Evolutionary conservation across 2,329 filamentous ascomycete genomes (phyloP).

Genomic region (Volutella citrinella): DNA sequence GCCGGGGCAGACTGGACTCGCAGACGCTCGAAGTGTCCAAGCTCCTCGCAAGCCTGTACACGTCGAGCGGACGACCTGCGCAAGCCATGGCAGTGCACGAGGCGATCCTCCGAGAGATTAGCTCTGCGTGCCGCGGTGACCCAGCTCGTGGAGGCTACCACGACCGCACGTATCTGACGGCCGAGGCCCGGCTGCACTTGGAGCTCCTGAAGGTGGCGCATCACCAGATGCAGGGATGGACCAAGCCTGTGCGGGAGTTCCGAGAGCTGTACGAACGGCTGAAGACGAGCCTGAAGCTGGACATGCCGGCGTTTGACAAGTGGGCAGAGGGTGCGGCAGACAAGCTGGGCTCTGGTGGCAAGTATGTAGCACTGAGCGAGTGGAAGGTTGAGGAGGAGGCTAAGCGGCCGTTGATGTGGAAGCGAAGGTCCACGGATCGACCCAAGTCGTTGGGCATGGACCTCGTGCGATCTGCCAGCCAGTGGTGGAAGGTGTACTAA

Average conservation of each 20-base stretch:
- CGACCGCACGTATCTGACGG: constrained; percentile 9
- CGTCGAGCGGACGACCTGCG: constrained; percentile 7
- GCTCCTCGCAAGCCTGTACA: constrained; percentile 21
- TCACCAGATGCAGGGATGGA: constrained; percentile 18
- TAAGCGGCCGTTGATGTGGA: constrained; percentile 10
- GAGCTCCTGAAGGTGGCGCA: constrained; percentile 17
- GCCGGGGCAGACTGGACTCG: constrained; percentile 21
- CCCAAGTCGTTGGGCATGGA: constrained; percentile 9
- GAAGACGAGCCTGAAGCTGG: constrained; percentile 13
- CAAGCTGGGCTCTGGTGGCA: constrained; percentile 15
- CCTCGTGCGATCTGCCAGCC: constrained; percentile 14
- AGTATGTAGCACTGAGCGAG: constrained; percentile 13
- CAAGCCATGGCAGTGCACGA: constrained; percentile 21
- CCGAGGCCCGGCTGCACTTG: constrained; percentile 17
- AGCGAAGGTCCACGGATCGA: constrained; percentile 5
- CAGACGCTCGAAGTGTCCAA: constrained; percentile 23
- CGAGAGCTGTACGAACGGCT: constrained; percentile 16
- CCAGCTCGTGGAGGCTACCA: constrained; percentile 8
- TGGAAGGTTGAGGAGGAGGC: constrained; percentile 18
- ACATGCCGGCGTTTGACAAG: constrained; percentile 17
- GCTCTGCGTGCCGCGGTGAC: constrained; percentile 11
- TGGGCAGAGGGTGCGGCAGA: constrained; percentile 15
- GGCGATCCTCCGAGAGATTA: constrained; percentile 19
- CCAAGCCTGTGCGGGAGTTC: constrained; percentile 14
- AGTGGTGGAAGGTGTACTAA: constrained; percentile 17